phyloP scores from a whole-genome alignment of 257 asterid species.

The Osmanthus fragrans region DNA sequence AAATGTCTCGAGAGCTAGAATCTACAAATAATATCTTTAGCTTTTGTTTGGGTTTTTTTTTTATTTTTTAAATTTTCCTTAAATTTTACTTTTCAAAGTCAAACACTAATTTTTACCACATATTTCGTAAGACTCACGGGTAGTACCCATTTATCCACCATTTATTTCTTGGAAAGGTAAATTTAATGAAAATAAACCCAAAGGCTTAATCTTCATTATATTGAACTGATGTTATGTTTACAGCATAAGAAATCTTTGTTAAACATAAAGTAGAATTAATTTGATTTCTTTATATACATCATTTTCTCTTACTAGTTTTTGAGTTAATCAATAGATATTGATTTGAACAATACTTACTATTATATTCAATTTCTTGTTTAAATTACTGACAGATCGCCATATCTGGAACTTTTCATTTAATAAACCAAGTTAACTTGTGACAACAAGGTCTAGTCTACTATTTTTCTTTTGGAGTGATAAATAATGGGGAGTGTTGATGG shows the following conservation, averaged over 20 bases:
- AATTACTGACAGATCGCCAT: slow-evolving; percentile 23
- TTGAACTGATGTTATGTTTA: not conserved
- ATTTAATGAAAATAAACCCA: too few relatives aligned
- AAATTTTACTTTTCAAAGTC: too few relatives aligned
- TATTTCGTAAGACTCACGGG: too few relatives aligned
- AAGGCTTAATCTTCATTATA: slow-evolving; percentile 14
- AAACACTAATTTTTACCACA: too few relatives aligned
- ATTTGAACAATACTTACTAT: not conserved
- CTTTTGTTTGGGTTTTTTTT: too few relatives aligned
- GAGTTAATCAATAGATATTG: not conserved
- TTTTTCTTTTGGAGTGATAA: slow-evolving; percentile 7
- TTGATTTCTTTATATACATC: not conserved
- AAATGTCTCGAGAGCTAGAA: not conserved
- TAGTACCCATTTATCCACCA: too few relatives aligned
- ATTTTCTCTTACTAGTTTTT: not conserved
- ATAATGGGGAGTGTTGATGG: slow-evolving; percentile 60
- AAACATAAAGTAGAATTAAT: slow-evolving; percentile 18
- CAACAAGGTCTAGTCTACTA: not conserved
- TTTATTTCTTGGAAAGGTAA: too few relatives aligned
- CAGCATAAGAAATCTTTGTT: not conserved
- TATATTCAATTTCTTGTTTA: too few relatives aligned
- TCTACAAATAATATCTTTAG: not conserved
- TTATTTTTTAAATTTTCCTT: too few relatives aligned
- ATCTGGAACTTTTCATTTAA: slow-evolving; percentile 9
- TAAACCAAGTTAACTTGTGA: slow-evolving; percentile 13